Evolutionary conservation across 2,329 filamentous ascomycete genomes (phyloP).

Genomic region (Fusarium sacchari): DNA sequence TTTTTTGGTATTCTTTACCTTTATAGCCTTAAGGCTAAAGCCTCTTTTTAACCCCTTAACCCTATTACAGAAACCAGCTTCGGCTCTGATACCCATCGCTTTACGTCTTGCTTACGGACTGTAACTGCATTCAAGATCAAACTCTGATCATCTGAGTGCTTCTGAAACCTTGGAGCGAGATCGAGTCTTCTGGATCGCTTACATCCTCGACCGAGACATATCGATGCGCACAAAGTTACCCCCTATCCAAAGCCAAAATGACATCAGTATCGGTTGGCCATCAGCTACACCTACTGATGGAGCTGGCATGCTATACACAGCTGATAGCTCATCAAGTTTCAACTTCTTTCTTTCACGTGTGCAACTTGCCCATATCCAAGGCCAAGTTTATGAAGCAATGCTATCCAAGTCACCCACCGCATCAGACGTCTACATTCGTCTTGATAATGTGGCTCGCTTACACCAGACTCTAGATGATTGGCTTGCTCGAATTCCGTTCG

Average conservation of each 20-base stretch:
- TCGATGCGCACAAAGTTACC: neutral
- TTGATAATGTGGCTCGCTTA: neutral
- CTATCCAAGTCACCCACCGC: neutral
- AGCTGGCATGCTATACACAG: neutral
- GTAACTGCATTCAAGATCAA: neutral
- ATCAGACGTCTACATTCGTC: neutral
- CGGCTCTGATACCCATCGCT: conserved; percentile 16
- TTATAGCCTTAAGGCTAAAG: no score
- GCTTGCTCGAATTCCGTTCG: neutral
- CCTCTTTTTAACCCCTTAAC: no score
- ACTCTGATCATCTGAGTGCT: neutral
- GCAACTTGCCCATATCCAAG: conserved; percentile 28
- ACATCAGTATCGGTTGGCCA: conserved; percentile 14
- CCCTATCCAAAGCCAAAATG: conserved; percentile 1
- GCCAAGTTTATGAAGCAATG: conserved; percentile 12
- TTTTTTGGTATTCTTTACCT: no score
- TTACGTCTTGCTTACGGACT: conserved; percentile 18
- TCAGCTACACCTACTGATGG: neutral
- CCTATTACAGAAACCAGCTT: no score
- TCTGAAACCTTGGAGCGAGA: neutral
- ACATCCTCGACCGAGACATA: conserved; percentile 25
- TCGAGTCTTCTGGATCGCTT: conserved; percentile 31
- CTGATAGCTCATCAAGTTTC: neutral
- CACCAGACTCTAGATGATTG: conserved; percentile 5
- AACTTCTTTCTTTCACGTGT: conserved; percentile 16